phyloP scores from a whole-genome alignment of 306 rosid genomes.

The Biancaea sappan region DNA sequence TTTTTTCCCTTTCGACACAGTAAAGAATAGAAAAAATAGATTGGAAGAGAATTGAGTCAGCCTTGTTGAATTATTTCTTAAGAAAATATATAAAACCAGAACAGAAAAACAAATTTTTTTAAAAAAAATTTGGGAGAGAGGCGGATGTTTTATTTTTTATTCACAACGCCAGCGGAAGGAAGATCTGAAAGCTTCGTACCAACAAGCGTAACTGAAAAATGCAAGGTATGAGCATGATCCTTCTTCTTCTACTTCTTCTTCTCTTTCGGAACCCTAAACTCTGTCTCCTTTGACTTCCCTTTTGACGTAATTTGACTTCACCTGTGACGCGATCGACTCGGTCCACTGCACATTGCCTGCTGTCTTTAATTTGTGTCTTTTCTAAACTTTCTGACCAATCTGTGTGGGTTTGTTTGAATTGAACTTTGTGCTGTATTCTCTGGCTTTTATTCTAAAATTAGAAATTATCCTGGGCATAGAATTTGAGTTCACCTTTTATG shows the following conservation, averaged over 20 bases:
- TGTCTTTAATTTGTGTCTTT: background rate
- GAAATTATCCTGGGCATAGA: conserved; percentile 16
- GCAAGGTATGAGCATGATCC: conserved; percentile 48
- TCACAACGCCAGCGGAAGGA: conserved; percentile 16
- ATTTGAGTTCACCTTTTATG: background rate
- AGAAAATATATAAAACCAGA: background rate
- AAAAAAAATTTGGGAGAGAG: background rate
- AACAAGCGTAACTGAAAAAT: conserved; percentile 34
- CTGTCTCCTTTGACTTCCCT: conserved; percentile 40
- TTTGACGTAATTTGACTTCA: conserved; percentile 39
- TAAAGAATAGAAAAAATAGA: background rate
- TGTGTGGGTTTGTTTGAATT: conserved; percentile 29
- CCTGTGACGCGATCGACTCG: background rate
- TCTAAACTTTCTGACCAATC: background rate
- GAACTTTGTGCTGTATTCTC: conserved; percentile 12
- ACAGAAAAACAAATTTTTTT: background rate
- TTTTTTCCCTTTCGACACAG: background rate
- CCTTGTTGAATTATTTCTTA: background rate
- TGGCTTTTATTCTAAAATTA: conserved; percentile 23
- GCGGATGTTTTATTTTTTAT: background rate
- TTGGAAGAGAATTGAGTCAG: background rate
- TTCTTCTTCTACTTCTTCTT: background rate
- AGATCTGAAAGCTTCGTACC: conserved; percentile 54
- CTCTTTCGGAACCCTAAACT: conserved; percentile 46
- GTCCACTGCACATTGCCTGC: conserved; percentile 18